Percentiles rank a stretch among this genome's conserved stretches.
phyloP scores from a whole-genome alignment of 345 rosid species.

The Dovyalis caffra region DNA sequence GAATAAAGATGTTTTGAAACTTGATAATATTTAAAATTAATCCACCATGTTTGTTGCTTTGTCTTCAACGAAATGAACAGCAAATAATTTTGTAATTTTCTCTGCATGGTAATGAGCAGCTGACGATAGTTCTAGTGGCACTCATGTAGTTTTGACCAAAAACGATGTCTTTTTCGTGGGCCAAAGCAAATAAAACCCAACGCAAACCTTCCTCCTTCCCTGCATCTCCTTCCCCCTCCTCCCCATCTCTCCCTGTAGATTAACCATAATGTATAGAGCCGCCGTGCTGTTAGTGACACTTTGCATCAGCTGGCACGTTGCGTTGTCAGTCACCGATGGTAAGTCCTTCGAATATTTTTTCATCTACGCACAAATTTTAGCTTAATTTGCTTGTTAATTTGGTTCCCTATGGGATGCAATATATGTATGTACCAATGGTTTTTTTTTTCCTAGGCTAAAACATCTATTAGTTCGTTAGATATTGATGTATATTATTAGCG shows the following conservation, averaged over 20 bases:
- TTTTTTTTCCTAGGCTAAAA: no score
- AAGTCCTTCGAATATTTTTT: constrained; percentile 10
- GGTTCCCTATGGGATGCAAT: no score
- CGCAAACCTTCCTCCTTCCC: neutral
- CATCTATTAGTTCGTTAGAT: no score
- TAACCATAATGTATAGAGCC: constrained; percentile 40
- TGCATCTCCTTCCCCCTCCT: neutral
- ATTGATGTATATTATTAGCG: no score
- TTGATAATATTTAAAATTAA: neutral
- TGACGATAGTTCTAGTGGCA: constrained; percentile 36
- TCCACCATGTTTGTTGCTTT: neutral
- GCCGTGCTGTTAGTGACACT: constrained; percentile 36
- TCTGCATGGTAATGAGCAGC: neutral
- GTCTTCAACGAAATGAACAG: neutral
- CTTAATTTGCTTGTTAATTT: neutral
- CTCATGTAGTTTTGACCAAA: constrained; percentile 22
- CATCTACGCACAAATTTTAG: neutral
- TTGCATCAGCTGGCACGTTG: constrained; percentile 30
- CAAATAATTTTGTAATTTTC: neutral
- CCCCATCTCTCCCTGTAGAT: neutral
- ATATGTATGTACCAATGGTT: no score
- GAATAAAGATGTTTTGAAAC: no score
- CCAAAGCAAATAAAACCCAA: constrained; percentile 10
- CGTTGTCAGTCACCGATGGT: constrained; percentile 44
- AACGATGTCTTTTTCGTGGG: constrained; percentile 26